Base-by-base conservation (phyloP, 129 eudicot species). In the Centella asiatica region DNA sequence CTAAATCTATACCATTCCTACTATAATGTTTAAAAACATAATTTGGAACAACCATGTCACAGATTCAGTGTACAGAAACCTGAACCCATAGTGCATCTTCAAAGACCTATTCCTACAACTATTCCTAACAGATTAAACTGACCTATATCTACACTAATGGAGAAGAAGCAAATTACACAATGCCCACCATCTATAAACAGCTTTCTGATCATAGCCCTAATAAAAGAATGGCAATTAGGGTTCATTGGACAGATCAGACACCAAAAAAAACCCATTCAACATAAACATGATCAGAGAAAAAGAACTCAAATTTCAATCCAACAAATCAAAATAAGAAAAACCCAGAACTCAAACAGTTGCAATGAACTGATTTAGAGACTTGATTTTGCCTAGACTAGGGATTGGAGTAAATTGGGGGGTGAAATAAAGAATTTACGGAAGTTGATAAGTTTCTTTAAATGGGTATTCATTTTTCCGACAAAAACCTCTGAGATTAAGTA, bases 201-300 rank as follows among this genome's bases (percentile, higher is more conserved):
- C 32, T 36, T 47, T 31, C 60, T 64, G 66, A 72, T 64, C 71
- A 56, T 56, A 58, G 64, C 50, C 70, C 76, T 71, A 71, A 53
- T 53, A 11, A 4, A 4, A 53, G 22, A 53, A n/a, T 18, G 8
- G 1, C 4, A 54, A 47, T 25, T 24, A 18, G 37, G 59, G 45
- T 51, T 72, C 6, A 14, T 65, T 37, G 15, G 15, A 42, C 17
- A 28, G 63, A 66, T 51, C 78, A 65, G 42, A 55, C 26, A 28
- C 20, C 31, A 56, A 13, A 55, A 55, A 59, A 4, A 56, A n/a
- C 59, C 14, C 27, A 53, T 53, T 14, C n/a, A 27, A 0, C 59
- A 14, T 12, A 53, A 24, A 51, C 22, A 53, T 1, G 27, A 53
- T 52, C 57, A 9, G 9, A 3, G 13, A 52, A 22, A 50, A 50